Evolutionary conservation across 2,329 filamentous ascomycete species (phyloP), one percentile per base, ranked within the genome.

Genomic region (Pseudocercospora pini-densiflorae): DNA sequence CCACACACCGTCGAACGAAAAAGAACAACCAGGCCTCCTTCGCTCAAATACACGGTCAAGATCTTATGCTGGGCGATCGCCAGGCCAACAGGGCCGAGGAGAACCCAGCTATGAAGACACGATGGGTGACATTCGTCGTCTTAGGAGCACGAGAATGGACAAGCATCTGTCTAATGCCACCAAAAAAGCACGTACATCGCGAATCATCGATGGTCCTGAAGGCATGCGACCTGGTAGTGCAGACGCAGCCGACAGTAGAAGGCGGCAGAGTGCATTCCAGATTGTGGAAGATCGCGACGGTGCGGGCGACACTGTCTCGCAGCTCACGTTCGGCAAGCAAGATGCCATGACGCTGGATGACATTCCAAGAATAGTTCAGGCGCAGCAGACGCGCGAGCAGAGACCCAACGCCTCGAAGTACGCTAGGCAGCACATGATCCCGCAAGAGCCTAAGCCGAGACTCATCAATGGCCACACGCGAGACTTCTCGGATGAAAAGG

Each of bases 291-390:
- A 96, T 73, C 86, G 87, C 58, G 90, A 92, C 71, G 83, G 83
- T 33, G 88, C 89, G 71, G 87, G 89, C 59, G 90, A 92, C 71
- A 86, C 88, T 19, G 71, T 75, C 21, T 89, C 91, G 16, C 92
- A 94, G 73, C 85, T 94, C 72, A 94, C 94, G 75, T 93, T 99
- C 76, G 93, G 93, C 40, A 90, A 93, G 71, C 91, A 94, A 75
- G 94, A 98, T 79, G 93, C 93, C 24, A 87, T 99, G 68, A 97
- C 94, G 0, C 83, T 99, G 64, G 95, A 99, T 75, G 95, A 99
- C 75, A 98, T 99, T 72, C 93, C 95, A 8, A 88, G 95, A 69
- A 97, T 99, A 74, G 94, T 97, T 49, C 95, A 95, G 36, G 92
- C 95, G 14, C 94, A 98, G 78, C 94, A 98, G 80, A 94, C 94